phyloP scores from a whole-genome alignment of 2,329 filamentous ascomycete species.

The Chaetothyriales sp. region DNA sequence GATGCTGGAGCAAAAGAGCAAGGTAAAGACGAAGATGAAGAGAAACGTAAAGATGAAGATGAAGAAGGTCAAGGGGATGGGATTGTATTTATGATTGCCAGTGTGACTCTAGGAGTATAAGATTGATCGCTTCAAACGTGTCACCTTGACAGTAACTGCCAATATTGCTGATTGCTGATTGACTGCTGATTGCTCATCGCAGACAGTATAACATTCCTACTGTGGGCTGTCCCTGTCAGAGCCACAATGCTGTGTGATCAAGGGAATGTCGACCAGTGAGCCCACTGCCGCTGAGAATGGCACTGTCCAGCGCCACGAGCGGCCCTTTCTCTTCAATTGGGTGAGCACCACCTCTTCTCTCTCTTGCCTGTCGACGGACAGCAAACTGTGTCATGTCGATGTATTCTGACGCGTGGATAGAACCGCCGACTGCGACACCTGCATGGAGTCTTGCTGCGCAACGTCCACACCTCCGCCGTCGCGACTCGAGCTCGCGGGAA shows the following conservation, averaged over 20 bases:
- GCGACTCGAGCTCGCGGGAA: constrained; percentile 37
- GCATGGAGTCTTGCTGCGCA: constrained; percentile 72
- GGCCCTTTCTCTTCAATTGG: constrained; percentile 38
- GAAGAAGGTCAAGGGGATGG: no score
- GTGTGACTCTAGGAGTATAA: no score
- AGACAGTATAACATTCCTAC: not conserved
- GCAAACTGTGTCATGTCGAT: not conserved
- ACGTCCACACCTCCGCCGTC: constrained; percentile 53
- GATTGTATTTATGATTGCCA: no score
- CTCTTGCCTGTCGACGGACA: not conserved
- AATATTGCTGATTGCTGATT: no score
- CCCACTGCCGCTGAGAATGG: constrained; percentile 1
- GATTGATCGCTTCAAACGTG: no score
- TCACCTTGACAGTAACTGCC: not conserved
- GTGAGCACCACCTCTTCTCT: constrained; percentile 20
- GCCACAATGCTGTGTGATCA: not conserved
- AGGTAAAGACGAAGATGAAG: no score
- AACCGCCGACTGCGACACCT: constrained; percentile 83
- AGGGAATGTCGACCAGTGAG: constrained; percentile 1
- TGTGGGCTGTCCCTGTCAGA: not conserved
- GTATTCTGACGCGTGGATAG: constrained; percentile 25
- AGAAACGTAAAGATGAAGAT: no score
- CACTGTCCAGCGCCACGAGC: constrained; percentile 17
- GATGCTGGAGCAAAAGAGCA: no score
- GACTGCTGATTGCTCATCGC: not conserved